phyloP scores from a whole-genome alignment of 257 asterid species.

The Hygrophila difformis region DNA sequence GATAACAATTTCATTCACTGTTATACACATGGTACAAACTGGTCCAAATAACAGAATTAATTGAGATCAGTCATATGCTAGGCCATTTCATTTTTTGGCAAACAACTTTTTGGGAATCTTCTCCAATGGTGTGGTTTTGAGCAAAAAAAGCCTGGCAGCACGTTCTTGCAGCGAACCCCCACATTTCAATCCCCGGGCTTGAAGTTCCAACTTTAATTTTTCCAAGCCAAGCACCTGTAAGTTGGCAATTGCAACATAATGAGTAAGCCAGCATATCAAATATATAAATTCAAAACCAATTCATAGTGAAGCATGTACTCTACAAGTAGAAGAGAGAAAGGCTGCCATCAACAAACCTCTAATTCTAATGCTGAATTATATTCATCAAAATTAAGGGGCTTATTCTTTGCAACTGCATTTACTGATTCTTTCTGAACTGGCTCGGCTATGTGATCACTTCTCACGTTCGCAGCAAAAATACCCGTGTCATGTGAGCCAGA shows the following conservation, averaged over 20 bases:
- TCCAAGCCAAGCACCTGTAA: constrained; percentile 67
- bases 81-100: constrained; percentile 62
- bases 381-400: constrained; percentile 50
- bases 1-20: too few relatives aligned
- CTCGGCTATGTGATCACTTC: constrained; percentile 11
- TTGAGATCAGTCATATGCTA: too few relatives aligned
- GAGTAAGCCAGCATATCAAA: constrained; percentile 1
- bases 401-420: constrained; percentile 21
- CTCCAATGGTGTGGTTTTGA: constrained; percentile 53
- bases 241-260: background rate
- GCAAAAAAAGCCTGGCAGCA: constrained; percentile 64
- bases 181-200: constrained; percentile 63
- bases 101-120: constrained; percentile 76
- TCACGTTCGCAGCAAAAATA: constrained; percentile 15
- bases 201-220: constrained; percentile 67
- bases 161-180: constrained; percentile 87
- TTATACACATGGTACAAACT: too few relatives aligned
- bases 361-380: constrained; percentile 50
- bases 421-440: constrained; percentile 26
- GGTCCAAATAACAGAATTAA: too few relatives aligned
- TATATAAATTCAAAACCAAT: too few relatives aligned
- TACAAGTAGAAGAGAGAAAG: background rate
- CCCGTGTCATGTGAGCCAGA: too few relatives aligned
- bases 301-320: too few relatives aligned
- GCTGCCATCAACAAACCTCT: constrained; percentile 34